These are phyloP conservation scores for Xylaria acuta DNA, from an alignment of 495 filamentous ascomycete genomes.

Conservation along the genomic window DNA sequence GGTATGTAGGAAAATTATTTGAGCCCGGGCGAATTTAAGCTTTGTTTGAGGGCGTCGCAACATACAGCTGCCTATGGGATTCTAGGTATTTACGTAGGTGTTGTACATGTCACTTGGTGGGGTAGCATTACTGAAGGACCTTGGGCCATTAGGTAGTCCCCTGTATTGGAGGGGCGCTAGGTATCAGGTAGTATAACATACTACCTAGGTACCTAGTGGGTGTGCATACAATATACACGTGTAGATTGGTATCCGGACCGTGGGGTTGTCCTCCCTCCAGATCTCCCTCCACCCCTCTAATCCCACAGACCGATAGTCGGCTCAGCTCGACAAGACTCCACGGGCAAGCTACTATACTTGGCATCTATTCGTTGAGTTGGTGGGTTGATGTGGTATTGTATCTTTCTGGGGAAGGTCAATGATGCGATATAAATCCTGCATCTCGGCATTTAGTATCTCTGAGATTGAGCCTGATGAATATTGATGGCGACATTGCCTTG, in stretches of 20 bases:
- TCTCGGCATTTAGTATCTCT: constrained; percentile 32
- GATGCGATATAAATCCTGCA: constrained; percentile 38
- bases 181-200: no score
- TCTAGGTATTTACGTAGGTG: constrained; percentile 1
- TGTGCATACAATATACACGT: no score
- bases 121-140: no score
- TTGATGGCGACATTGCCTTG: not conserved
- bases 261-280: not conserved
- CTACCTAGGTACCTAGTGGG: not conserved
- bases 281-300: not conserved
- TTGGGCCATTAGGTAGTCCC: no score
- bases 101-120: no score
- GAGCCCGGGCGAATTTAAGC: not conserved
- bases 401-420: constrained; percentile 21
- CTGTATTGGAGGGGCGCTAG: no score
- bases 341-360: not conserved
- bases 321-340: constrained; percentile 10
- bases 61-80: constrained; percentile 3
- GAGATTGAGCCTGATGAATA: not conserved
- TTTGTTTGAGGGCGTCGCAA: constrained; percentile 11
- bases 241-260: not conserved
- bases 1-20: constrained; percentile 14
- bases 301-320: constrained; percentile 7
- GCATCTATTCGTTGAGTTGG: constrained; percentile 1
- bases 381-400: not conserved